Base-by-base conservation (phyloP, 139 green algal genomes). In the Chlorella vulgaris region DNA sequence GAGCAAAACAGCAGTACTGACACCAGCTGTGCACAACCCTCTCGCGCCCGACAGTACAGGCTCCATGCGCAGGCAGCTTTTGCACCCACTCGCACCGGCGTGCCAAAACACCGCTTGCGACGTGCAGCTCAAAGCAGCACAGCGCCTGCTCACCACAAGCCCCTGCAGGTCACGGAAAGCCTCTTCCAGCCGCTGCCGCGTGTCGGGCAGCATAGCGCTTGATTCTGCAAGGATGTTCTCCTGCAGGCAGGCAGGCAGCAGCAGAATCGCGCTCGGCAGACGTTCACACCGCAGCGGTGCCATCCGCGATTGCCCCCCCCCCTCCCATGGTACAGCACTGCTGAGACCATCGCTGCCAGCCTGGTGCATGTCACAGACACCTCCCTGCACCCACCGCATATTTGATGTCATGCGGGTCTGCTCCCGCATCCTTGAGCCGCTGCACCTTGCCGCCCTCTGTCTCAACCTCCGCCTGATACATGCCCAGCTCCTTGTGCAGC, bases 141-240 rank as follows among this genome's bases (percentile, higher is more conserved):
- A 15, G 47, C 47, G 15, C 15, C 47, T 55, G 6, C 92, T 74
- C 80, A 97, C 93, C 88, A 97, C 33, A n/a, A 86, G 88, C 6
- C 74, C 73, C 31, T 91, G 81, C 50, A 98, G 83, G 58, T 97
- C 92, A 39, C 73, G 55, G 35, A 96, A 53, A 10, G 92, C 94
- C 19, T 88, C 79, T 68, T 96, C 90, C 19, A 98, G 63, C 7
- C 93, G 87, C 65, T 94, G 84, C 62, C 89, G 69, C 0, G 91
- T 96, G 79, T 98, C 92, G 21, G 94, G 94, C 18, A 98, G 88
- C 92, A 98, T 98, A 80, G 94, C 93, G 7, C 81, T 78, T 0
- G 93, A 90, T 84, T 98, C 94, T 51, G 86, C 81, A n/a, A 97
- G 81, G 31, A 97, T 92, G 40, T 92, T 96, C 75, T 98, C 94